Conservation (phyloP, 2,329 filamentous ascomycete genomes). For the Davidsoniella australis region DNA sequence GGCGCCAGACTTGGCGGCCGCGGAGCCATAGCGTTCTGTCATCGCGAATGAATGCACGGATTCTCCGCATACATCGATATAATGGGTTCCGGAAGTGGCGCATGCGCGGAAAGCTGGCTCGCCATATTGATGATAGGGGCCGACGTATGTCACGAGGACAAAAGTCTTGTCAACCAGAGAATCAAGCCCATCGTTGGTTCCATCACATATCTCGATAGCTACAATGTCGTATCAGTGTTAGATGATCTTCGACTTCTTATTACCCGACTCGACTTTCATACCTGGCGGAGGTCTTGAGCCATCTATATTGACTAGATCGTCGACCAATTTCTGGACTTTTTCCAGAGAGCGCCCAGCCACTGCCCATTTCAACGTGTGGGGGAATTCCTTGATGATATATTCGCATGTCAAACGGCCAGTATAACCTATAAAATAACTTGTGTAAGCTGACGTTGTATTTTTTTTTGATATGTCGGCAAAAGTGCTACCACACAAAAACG, state of each 20-base stretch:
- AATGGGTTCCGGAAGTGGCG: slow-evolving; percentile 45
- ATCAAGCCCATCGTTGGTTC: slow-evolving; percentile 28
- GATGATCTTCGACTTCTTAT: neutral
- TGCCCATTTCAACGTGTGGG: slow-evolving; percentile 72
- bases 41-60: slow-evolving; percentile 39
- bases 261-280: slow-evolving; percentile 21
- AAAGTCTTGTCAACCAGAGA: slow-evolving; percentile 37
- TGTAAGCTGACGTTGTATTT: neutral
- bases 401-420: slow-evolving; percentile 65
- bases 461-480: too few species aligned
- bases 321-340: slow-evolving; percentile 54
- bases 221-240: neutral
- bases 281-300: slow-evolving; percentile 52
- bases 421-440: slow-evolving; percentile 39
- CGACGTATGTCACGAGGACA: slow-evolving; percentile 40
- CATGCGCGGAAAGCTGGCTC: slow-evolving; percentile 44
- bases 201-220: slow-evolving; percentile 36
- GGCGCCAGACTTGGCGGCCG: slow-evolving; percentile 36
- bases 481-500: too few species aligned
- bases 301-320: slow-evolving; percentile 48
- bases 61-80: slow-evolving; percentile 47
- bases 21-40: slow-evolving; percentile 39
- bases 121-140: slow-evolving; percentile 39
- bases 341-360: slow-evolving; percentile 63
- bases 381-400: slow-evolving; percentile 52